Evolutionary conservation across 2,329 filamentous ascomycete species (phyloP).

Genomic region (Periglandula ipomoeae): DNA sequence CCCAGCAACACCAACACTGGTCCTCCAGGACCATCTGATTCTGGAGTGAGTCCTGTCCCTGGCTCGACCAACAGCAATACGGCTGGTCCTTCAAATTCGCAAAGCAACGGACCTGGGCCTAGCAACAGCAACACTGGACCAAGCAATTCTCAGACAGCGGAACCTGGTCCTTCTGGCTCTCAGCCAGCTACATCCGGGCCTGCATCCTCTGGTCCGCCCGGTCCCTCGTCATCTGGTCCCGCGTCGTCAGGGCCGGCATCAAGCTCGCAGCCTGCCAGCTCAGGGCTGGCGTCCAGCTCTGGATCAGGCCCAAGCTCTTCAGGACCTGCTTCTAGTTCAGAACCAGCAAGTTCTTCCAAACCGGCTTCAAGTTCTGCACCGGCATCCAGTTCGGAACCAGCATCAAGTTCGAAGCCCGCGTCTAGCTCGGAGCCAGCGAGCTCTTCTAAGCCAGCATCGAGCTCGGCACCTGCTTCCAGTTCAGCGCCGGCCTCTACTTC

Average conservation of each 20-base stretch:
- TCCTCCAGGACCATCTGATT: too few relatives aligned
- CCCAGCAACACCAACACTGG: not conserved
- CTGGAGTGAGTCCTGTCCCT: too few relatives aligned
- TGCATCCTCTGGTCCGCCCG: too few relatives aligned
- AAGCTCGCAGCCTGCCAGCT: too few relatives aligned
- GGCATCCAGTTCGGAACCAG: not conserved
- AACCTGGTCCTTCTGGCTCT: too few relatives aligned
- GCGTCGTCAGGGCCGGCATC: not conserved
- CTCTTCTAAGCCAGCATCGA: not conserved
- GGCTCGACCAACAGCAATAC: too few relatives aligned
- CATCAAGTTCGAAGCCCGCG: not conserved
- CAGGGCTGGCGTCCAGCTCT: too few relatives aligned
- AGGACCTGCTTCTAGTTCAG: not conserved
- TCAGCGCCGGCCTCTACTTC: not conserved
- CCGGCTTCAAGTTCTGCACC: not conserved
- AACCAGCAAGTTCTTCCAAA: too few relatives aligned
- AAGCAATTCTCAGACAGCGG: not conserved
- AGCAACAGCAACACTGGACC: not conserved
- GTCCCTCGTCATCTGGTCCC: not conserved
- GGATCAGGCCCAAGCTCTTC: too few relatives aligned
- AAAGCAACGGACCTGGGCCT: too few relatives aligned
- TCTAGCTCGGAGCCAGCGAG: not conserved
- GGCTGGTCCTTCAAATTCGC: not conserved
- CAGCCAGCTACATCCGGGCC: too few relatives aligned
- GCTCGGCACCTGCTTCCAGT: not conserved